Evolutionary conservation across 2,329 filamentous ascomycete species (phyloP).

Genomic region (Paracoccidioides brasiliensis): DNA sequence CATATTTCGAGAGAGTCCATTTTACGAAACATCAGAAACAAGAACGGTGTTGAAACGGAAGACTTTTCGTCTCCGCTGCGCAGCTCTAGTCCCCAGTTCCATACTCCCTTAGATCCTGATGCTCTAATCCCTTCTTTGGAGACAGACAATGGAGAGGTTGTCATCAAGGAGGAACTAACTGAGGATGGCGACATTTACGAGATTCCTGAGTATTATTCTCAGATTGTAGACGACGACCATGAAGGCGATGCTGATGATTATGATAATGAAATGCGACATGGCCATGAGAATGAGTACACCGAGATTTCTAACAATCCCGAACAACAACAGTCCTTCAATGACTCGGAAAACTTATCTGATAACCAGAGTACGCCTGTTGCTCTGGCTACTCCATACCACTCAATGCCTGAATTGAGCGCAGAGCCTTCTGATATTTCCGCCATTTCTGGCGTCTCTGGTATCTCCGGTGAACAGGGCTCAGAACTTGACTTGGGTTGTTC

Average conservation of each 20-base stretch:
- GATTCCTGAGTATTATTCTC: slow-evolving; percentile 53
- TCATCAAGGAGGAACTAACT: slow-evolving; percentile 52
- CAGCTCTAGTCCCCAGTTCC: slow-evolving; percentile 22
- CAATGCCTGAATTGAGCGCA: slow-evolving; percentile 8
- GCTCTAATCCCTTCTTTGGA: slow-evolving; percentile 82
- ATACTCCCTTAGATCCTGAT: slow-evolving; percentile 63
- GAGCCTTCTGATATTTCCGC: slow-evolving; percentile 34
- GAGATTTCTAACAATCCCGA: slow-evolving; percentile 4
- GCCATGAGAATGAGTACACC: slow-evolving; percentile 31
- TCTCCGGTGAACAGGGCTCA: slow-evolving; percentile 27
- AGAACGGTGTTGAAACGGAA: slow-evolving; percentile 38
- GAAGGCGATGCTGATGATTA: slow-evolving; percentile 30
- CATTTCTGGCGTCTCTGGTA: slow-evolving; percentile 25
- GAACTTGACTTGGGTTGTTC: slow-evolving; percentile 38
- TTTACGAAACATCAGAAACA: slow-evolving; percentile 62
- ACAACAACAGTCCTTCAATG: slow-evolving; percentile 18
- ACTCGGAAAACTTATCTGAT: slow-evolving; percentile 16
- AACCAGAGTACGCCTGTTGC: slow-evolving; percentile 23
- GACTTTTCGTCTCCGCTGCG: slow-evolving; percentile 49
- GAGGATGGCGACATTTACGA: slow-evolving; percentile 53
- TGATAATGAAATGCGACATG: slow-evolving; percentile 45
- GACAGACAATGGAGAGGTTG: slow-evolving; percentile 49
- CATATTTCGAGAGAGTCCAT: slow-evolving; percentile 92
- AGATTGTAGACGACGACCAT: slow-evolving; percentile 27
- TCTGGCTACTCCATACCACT: slow-evolving; percentile 24